Percentiles rank a stretch among this genome's conserved stretches.
These are phyloP conservation scores for Arachis monticola DNA, from an alignment of 331 rosid species.

Conservation along the genomic window DNA sequence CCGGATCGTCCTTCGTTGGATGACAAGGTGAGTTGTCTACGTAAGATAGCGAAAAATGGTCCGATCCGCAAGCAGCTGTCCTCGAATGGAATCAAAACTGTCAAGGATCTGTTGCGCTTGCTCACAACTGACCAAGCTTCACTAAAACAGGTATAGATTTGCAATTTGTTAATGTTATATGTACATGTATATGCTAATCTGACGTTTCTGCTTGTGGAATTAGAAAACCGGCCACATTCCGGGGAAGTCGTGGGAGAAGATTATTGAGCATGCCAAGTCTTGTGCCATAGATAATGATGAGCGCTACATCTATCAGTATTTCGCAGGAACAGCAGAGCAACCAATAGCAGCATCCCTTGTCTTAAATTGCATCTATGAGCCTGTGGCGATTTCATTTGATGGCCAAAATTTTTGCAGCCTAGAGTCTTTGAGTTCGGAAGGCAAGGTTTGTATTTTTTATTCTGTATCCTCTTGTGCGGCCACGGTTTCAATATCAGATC, in stretches of 20 bases:
- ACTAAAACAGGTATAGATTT: conserved; percentile 43
- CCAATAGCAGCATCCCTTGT: conserved; percentile 16
- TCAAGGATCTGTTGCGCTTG: conserved; percentile 52
- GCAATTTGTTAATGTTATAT: not conserved
- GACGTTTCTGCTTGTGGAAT: conserved; percentile 25
- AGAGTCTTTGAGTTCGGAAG: not conserved
- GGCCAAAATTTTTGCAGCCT: conserved; percentile 20
- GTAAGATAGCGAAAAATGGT: conserved; percentile 53
- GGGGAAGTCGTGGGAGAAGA: conserved; percentile 38
- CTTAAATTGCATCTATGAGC: conserved; percentile 51
- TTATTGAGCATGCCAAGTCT: conserved; percentile 52
- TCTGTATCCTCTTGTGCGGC: not conserved
- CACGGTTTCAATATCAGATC: too few relatives aligned
- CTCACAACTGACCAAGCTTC: conserved; percentile 34
- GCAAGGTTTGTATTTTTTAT: conserved; percentile 31
- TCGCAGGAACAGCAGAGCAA: not conserved
- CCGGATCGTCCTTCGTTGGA: conserved; percentile 50
- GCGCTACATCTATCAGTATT: conserved; percentile 19
- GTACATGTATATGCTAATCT: not conserved
- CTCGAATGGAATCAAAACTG: conserved; percentile 20
- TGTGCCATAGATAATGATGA: conserved; percentile 34
- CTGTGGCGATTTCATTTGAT: conserved; percentile 35
- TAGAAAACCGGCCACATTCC: conserved; percentile 49
- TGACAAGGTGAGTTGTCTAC: conserved; percentile 72
- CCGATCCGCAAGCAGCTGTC: conserved; percentile 34